These are phyloP conservation scores for Jackrogersella minutella DNA, from an alignment of 495 filamentous ascomycete genomes.

Conservation along the genomic window DNA sequence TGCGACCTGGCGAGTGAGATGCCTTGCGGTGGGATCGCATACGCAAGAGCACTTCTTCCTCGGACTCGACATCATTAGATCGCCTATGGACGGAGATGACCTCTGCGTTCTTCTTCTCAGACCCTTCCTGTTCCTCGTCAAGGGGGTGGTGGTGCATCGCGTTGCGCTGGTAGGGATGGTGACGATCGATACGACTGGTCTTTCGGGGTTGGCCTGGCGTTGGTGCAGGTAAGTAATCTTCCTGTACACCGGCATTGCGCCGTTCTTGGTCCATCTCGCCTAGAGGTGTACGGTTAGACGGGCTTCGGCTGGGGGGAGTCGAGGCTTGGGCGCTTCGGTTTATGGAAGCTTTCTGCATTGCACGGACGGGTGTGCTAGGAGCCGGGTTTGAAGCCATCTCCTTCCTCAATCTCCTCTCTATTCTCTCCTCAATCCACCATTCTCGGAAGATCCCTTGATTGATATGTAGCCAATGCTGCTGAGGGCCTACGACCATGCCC, in stretches of 20 bases:
- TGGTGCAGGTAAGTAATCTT: conserved; percentile 89
- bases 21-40: conserved; percentile 70
- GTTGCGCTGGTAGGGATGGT: conserved; percentile 61
- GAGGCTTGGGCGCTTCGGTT: conserved; percentile 68
- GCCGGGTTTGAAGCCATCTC: conserved; percentile 63
- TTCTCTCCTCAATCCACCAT: conserved; percentile 94
- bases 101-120: conserved; percentile 50
- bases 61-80: conserved; percentile 70
- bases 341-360: conserved; percentile 63
- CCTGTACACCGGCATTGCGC: conserved; percentile 64
- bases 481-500: conserved; percentile 99
- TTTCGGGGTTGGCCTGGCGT: conserved; percentile 97
- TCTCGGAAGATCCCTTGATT: conserved; percentile 96
- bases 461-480: conserved; percentile 98
- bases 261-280: conserved; percentile 90
- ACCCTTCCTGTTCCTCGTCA: conserved; percentile 51
- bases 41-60: conserved; percentile 78
- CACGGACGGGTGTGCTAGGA: conserved; percentile 78
- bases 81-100: conserved; percentile 59
- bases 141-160: conserved; percentile 49
- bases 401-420: conserved; percentile 65
- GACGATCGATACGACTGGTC: conserved; percentile 65
- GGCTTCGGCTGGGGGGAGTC: conserved; percentile 81
- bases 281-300: conserved; percentile 79
- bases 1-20: conserved; percentile 50